A percentile compares a stretch with the other conserved stretches of the same genome.
Conservation (phyloP, 176 grass and related monocot species). For the Avena insularis region DNA sequence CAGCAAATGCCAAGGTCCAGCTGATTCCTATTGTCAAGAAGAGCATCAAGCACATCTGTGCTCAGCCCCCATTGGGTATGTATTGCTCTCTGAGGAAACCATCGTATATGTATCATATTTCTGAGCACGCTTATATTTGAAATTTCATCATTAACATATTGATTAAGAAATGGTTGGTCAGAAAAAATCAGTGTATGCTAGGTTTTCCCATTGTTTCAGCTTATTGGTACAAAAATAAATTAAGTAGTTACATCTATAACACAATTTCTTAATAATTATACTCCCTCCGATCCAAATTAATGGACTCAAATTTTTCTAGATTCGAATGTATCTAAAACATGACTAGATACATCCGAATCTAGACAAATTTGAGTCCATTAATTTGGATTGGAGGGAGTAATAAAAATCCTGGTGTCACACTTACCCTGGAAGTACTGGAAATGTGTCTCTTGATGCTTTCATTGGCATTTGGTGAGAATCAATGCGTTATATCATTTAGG, state of each 20-base stretch:
- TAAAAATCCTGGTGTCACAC: too few relatives aligned
- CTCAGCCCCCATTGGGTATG: conserved; percentile 60
- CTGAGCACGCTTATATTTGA: not conserved
- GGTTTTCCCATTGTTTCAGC: not conserved
- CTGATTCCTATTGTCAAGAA: conserved; percentile 64
- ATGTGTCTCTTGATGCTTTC: not conserved
- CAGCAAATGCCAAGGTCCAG: conserved; percentile 58
- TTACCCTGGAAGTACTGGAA: not conserved
- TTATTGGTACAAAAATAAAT: not conserved
- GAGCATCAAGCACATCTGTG: conserved; percentile 58
- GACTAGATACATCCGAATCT: too few relatives aligned
- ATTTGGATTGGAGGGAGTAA: too few relatives aligned
- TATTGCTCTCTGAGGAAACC: conserved; percentile 9
- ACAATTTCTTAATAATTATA: not conserved
- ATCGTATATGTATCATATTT: not conserved
- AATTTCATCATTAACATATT: not conserved
- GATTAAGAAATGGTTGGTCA: too few relatives aligned
- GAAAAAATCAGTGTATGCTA: not conserved
- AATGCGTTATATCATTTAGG: not conserved
- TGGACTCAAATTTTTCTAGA: too few relatives aligned
- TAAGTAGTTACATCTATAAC: not conserved
- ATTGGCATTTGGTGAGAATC: not conserved
- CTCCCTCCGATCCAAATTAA: too few relatives aligned
- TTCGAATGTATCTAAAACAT: too few relatives aligned
- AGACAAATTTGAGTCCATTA: too few relatives aligned